Conservation (phyloP, 345 rosid genomes). For the Mangifera indica region DNA sequence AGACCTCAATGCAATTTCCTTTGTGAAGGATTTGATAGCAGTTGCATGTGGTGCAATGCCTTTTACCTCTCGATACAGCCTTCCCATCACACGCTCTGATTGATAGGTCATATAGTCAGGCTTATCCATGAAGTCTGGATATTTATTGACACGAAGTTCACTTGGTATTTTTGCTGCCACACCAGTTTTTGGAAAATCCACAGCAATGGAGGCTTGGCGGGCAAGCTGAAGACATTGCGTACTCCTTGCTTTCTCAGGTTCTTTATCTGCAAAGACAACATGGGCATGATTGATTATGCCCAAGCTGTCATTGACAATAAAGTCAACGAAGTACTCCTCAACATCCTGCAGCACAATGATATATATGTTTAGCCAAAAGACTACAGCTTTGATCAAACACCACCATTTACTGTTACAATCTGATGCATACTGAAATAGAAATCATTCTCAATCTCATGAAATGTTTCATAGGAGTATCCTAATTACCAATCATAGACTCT, state of each 20-base stretch:
- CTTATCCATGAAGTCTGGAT: slow-evolving; percentile 53
- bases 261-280: slow-evolving; percentile 37
- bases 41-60: slow-evolving; percentile 29
- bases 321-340: slow-evolving; percentile 39
- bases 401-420: no score
- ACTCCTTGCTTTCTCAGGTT: slow-evolving; percentile 32
- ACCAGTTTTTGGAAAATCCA: slow-evolving; percentile 50
- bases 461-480: no score
- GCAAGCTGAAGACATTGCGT: slow-evolving; percentile 35
- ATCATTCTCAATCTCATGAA: no score
- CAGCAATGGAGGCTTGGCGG: slow-evolving; percentile 34
- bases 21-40: slow-evolving; percentile 31
- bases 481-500: no score
- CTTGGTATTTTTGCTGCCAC: slow-evolving; percentile 40
- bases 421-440: no score
- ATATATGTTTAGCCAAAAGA: background rate
- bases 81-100: slow-evolving; percentile 42
- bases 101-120: slow-evolving; percentile 30
- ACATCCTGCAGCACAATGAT: slow-evolving; percentile 32
- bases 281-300: slow-evolving; percentile 46
- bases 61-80: slow-evolving; percentile 44
- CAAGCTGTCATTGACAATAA: slow-evolving; percentile 41
- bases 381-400: background rate
- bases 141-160: slow-evolving; percentile 26
- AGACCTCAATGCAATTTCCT: slow-evolving; percentile 31